Conservation (phyloP, 129 eudicot genomes). For the Chrysanthemum seticuspe region DNA sequence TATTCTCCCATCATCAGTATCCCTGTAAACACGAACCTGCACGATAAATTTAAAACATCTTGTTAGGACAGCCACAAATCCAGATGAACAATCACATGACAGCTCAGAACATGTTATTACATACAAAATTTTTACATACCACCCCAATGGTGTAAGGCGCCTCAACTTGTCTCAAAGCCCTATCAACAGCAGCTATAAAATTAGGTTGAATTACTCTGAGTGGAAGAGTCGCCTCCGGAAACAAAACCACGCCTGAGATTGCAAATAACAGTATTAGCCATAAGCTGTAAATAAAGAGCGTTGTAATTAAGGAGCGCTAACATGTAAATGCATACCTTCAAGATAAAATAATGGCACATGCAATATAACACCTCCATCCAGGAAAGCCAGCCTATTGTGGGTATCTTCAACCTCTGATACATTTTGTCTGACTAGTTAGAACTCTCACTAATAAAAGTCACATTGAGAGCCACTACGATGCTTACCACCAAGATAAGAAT, state of each 20-base stretch:
- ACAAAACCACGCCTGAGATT: constrained; percentile 80
- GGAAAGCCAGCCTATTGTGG: constrained; percentile 66
- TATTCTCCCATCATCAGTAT: constrained; percentile 50
- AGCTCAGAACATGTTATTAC: background rate
- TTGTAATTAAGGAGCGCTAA: background rate
- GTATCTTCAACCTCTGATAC: constrained; percentile 85
- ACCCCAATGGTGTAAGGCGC: constrained; percentile 81
- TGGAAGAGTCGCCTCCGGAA: constrained; percentile 93
- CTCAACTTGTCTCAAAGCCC: constrained; percentile 66
- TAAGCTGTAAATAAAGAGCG: constrained; percentile 2
- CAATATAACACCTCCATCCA: constrained; percentile 76
- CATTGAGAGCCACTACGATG: background rate
- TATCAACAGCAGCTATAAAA: constrained; percentile 71
- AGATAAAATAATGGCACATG: constrained; percentile 73
- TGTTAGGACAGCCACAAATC: background rate
- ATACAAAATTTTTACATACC: constrained; percentile 46
- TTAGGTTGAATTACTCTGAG: constrained; percentile 67
- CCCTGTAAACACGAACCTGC: constrained; percentile 75
- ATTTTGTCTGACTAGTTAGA: constrained; percentile 27
- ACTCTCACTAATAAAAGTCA: background rate
- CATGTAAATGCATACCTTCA: constrained; percentile 56
- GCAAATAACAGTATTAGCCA: background rate
- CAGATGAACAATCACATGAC: background rate
- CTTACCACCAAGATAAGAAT: constrained; percentile 96
- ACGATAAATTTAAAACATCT: constrained; percentile 8